phyloP scores from a whole-genome alignment of 2,329 filamentous ascomycete species.

The Ophiostoma sp. region DNA sequence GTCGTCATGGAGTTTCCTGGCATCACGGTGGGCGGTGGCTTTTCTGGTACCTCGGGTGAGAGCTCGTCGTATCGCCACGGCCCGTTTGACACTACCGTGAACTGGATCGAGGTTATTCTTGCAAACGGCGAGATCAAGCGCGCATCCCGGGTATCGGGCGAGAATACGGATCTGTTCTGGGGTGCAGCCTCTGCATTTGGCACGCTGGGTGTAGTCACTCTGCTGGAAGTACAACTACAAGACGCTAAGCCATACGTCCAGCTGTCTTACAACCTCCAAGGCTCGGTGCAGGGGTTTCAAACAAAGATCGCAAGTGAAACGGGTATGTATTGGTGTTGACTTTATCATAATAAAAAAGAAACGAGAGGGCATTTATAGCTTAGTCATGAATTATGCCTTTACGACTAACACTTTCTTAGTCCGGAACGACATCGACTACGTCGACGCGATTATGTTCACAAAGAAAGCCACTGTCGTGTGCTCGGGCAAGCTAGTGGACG shows the following conservation, averaged over 20 bases:
- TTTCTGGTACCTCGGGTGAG: slow-evolving; percentile 61
- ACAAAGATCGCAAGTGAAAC: slow-evolving; percentile 36
- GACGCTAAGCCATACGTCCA: slow-evolving; percentile 52
- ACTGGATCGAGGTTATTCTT: slow-evolving; percentile 58
- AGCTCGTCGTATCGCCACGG: slow-evolving; percentile 62
- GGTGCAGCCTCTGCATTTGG: slow-evolving; percentile 56
- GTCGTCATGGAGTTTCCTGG: slow-evolving; percentile 69
- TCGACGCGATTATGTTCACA: slow-evolving; percentile 65
- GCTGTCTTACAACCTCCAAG: slow-evolving; percentile 47
- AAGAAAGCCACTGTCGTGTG: slow-evolving; percentile 53
- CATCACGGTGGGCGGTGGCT: slow-evolving; percentile 64
- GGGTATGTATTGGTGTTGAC: slow-evolving; percentile 13
- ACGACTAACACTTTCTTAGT: slow-evolving; percentile 7
- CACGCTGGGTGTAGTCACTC: slow-evolving; percentile 55
- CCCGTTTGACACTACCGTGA: slow-evolving; percentile 60
- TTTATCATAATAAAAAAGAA: background rate
- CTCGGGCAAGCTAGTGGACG: slow-evolving; percentile 52
- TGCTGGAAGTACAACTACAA: slow-evolving; percentile 54
- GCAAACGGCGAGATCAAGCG: slow-evolving; percentile 51
- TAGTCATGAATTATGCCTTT: background rate
- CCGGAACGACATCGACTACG: slow-evolving; percentile 46
- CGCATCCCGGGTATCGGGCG: slow-evolving; percentile 38
- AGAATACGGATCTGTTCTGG: slow-evolving; percentile 52
- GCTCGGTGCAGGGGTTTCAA: slow-evolving; percentile 41
- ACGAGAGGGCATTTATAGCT: background rate